These are phyloP conservation scores for Trichoderma oligosporum DNA, from an alignment of 2,329 filamentous ascomycete species.

Conservation along the genomic window DNA sequence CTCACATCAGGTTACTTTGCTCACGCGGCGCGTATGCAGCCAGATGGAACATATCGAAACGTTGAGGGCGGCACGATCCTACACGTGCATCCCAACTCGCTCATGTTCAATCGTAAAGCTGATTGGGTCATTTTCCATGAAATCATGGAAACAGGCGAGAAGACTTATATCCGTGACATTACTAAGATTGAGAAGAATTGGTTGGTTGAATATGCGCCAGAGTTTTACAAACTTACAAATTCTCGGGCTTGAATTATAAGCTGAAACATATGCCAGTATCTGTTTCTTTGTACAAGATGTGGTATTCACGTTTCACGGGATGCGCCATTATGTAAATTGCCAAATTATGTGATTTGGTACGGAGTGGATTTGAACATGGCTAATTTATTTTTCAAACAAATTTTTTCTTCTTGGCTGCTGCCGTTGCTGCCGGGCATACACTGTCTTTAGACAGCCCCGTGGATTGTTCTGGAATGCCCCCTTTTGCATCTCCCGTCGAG, in stretches of 20 bases:
- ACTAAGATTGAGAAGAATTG: conserved; percentile 94
- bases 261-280: not conserved
- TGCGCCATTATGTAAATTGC: too few relatives aligned
- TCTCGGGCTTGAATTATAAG: conserved; percentile 25
- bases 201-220: conserved; percentile 82
- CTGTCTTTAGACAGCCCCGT: not conserved
- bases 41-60: conserved; percentile 84
- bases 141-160: conserved; percentile 81
- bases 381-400: too few relatives aligned
- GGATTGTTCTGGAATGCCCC: conserved; percentile 15
- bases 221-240: conserved; percentile 66
- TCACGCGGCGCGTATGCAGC: conserved; percentile 88
- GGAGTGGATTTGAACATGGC: too few relatives aligned
- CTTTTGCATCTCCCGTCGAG: not conserved
- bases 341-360: too few relatives aligned
- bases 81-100: conserved; percentile 83
- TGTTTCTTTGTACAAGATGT: too few relatives aligned
- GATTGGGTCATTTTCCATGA: conserved; percentile 97
- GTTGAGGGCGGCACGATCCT: conserved; percentile 75
- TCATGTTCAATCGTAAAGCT: conserved; percentile 95
- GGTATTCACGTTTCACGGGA: too few relatives aligned
- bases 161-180: conserved; percentile 86
- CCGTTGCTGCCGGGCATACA: not conserved
- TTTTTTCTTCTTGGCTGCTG: not conserved
- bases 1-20: conserved; percentile 89